Evolutionary conservation across 371 early-diverging fungal genomes (phyloP), one percentile per base, ranked within the genome.

Genomic region (Dichotomocladium elegans): DNA sequence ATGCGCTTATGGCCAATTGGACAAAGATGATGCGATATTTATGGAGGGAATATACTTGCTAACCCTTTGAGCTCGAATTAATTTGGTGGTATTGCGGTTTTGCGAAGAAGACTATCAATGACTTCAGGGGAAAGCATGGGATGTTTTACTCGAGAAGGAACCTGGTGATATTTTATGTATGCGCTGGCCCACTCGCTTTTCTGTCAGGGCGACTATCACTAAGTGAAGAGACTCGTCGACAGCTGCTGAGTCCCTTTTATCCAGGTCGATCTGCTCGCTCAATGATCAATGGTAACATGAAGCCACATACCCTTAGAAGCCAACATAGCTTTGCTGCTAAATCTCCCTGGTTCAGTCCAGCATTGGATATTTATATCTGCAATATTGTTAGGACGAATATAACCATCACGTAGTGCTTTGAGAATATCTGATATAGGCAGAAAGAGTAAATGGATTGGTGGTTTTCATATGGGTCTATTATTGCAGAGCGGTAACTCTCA

Each of bases 251-350:
- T n/a, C n/a, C n/a, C n/a, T n/a, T n/a, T n/a, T n/a, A n/a, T n/a
- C n/a, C n/a, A n/a, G n/a, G n/a, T n/a, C 53, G 9, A 65, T 59
- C 24, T 53, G n/a, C n/a, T n/a, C n/a, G 53, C 11, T 59, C 55
- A 6, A 59, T 43, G 37, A 64, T 65, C 11, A 60, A 51, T 6
- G 64, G 64, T 5, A 57, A 48, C 6, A 69, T 31, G 35, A 69
- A 69, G 12, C 59, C 57, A 24, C 27, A 34, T 41, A 64, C 54
- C 0, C 49, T 51, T 3, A 66, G 41, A 0, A 61, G n/a, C n/a
- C n/a, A n/a, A n/a, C n/a, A n/a, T n/a, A n/a, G n/a, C n/a, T n/a
- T n/a, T n/a, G n/a, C n/a, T 44, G 64, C 53, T n/a, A 54, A 53
- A 31, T 21, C 8, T 7, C 14, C 15, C 3, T 14, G 17, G 12